Base-by-base conservation (phyloP, 106 monocot species). In the Narthecium ossifragum region DNA sequence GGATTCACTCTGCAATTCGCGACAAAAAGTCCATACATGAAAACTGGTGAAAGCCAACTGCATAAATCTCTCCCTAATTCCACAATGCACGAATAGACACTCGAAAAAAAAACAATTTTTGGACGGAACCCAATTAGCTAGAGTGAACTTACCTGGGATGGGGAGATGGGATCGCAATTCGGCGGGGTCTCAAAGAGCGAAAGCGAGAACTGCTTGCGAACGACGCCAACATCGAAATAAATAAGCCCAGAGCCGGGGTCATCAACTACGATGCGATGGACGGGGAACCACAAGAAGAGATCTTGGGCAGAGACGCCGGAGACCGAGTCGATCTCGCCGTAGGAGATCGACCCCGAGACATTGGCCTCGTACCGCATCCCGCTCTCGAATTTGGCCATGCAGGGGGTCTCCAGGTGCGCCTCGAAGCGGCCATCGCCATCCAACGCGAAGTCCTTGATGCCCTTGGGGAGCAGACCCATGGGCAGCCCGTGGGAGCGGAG, bases 211-310 rank as follows among this genome's bases (percentile, higher is more conserved):
- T 67, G 78, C 63, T 83, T 83, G 66, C 70, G 31, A 31, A 83
- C 70, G 55, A 77, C 78, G 15, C 83, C 83, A 54, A 83, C 83
- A 38, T 83, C 78, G 66, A 83, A 83, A 63, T 78, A 71, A 64
- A 83, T 83, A 51, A 83, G 57, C 25, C 83, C 83, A 33, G 83
- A 74, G 59, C 58, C 59, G 52, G 78, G 78, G 54, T 74, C 63
- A 55, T 74, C 74, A 62, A 83, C 78, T 51, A 74, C 69, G 78
- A 83, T 78, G 53, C 62, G 46, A n/a, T 3, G 18, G 32, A 84
- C 84, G 53, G 84, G 84, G 65, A 84, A 75, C 84, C 84, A 84
- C 64, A 84, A 75, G 61, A 84, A 84, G 51, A 84, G 74, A 28
- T 84, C 84, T 65, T 84, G 79, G 8, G 84, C 84, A 23, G 67